Percentiles rank a stretch among this genome's conserved stretches.
Conservation (phyloP, 73 alveolate species). For the Paramecium biaurelia region DNA sequence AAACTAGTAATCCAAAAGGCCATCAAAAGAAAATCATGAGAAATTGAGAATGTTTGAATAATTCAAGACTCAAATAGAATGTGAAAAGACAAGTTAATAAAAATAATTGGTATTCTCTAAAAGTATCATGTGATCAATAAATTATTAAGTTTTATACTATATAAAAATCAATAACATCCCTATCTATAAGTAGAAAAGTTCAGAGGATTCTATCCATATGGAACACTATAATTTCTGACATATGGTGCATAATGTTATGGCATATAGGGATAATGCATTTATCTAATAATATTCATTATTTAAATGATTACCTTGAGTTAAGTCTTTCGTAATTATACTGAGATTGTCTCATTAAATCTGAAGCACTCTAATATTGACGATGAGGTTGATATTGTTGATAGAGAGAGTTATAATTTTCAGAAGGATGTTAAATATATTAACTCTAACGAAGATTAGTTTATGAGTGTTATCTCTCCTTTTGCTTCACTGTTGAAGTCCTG, state of each 20-base stretch:
- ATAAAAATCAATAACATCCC: background rate
- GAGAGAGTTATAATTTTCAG: background rate
- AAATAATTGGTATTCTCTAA: background rate
- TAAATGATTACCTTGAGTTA: background rate
- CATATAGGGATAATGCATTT: background rate
- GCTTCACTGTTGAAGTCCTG: background rate
- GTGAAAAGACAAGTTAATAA: background rate
- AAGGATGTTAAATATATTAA: background rate
- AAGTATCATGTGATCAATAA: background rate
- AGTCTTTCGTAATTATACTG: background rate
- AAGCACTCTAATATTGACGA: background rate
- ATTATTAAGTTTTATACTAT: background rate
- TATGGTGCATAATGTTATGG: slow-evolving; percentile 28
- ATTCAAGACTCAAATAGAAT: background rate
- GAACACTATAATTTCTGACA: background rate
- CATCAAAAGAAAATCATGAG: slow-evolving; percentile 39
- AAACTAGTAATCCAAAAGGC: background rate
- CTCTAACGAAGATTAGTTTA: background rate
- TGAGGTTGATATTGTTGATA: background rate
- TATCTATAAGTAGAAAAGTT: background rate
- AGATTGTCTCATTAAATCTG: slow-evolving; percentile 14
- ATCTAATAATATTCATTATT: background rate
- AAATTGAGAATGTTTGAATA: background rate
- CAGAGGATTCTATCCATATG: background rate
- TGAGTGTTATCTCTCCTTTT: background rate